phyloP scores from a whole-genome alignment of 768 basidiomycete genomes.

The Suillus luteus region DNA sequence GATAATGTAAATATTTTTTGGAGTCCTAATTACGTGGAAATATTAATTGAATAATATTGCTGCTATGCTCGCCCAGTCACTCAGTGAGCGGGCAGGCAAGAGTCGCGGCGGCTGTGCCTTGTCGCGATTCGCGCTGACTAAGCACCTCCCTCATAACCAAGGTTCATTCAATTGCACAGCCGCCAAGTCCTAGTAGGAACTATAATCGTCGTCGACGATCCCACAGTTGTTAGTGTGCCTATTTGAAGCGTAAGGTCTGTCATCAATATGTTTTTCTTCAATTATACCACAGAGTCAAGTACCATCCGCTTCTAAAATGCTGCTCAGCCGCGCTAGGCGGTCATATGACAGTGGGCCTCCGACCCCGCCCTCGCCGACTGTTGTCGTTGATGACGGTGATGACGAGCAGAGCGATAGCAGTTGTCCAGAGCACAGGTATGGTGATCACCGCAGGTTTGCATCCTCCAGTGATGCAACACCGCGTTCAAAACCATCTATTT shows the following conservation, averaged over 20 bases:
- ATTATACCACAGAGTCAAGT: not conserved
- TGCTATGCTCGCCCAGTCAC: no score
- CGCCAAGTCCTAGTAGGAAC: not conserved
- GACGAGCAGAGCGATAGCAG: slow-evolving; percentile 14
- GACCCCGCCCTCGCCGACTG: slow-evolving; percentile 12
- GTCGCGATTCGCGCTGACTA: not conserved
- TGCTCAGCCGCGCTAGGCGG: slow-evolving; percentile 24
- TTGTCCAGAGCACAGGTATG: slow-evolving; percentile 14
- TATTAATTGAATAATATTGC: not conserved
- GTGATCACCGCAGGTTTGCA: slow-evolving; percentile 31
- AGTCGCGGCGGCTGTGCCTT: not conserved
- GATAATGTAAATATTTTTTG: not conserved
- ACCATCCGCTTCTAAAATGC: slow-evolving; percentile 22
- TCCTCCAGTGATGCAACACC: slow-evolving; percentile 55
- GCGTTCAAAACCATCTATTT: slow-evolving; percentile 41
- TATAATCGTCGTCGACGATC: not conserved
- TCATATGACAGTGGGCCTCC: slow-evolving; percentile 26
- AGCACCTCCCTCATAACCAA: not conserved
- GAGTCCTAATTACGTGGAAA: not conserved
- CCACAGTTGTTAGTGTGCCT: slow-evolving; percentile 2
- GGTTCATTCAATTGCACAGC: not conserved
- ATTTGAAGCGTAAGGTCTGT: slow-evolving; percentile 3
- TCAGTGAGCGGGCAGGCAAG: not conserved
- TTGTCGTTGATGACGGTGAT: slow-evolving; percentile 15
- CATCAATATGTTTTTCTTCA: not conserved